These are phyloP conservation scores for Chrysosphaeria jannelii DNA, from an alignment of 2,329 filamentous ascomycete species.

Conservation along the genomic window DNA sequence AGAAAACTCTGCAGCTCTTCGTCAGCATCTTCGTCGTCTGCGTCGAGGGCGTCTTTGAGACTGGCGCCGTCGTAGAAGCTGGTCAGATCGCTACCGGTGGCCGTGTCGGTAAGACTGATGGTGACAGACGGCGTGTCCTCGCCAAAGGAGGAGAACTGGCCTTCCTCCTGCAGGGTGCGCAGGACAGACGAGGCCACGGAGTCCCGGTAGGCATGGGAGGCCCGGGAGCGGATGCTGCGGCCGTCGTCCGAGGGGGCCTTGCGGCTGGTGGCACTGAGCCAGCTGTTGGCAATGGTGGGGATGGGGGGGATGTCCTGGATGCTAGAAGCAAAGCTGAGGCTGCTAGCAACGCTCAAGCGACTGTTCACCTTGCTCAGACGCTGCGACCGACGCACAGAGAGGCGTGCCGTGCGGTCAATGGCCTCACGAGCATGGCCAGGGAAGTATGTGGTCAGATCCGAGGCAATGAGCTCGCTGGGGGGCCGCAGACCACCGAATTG, in stretches of 20 bases:
- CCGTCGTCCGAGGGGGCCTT: slow-evolving; percentile 15
- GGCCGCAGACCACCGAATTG: slow-evolving; percentile 79
- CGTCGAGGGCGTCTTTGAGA: slow-evolving; percentile 54
- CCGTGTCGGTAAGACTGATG: slow-evolving; percentile 50
- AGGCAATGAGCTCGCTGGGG: slow-evolving; percentile 89
- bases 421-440: slow-evolving; percentile 81
- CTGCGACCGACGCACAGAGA: slow-evolving; percentile 72
- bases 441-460: slow-evolving; percentile 89
- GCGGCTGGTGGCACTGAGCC: slow-evolving; percentile 37
- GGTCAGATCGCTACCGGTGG: slow-evolving; percentile 28
- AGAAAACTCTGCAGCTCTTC: slow-evolving; percentile 76
- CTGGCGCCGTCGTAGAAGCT: slow-evolving; percentile 76
- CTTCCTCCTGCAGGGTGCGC: slow-evolving; percentile 68
- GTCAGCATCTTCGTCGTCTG: slow-evolving; percentile 77
- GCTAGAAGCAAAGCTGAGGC: slow-evolving; percentile 73
- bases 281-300: slow-evolving; percentile 80
- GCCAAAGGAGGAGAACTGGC: slow-evolving; percentile 20
- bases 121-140: slow-evolving; percentile 41
- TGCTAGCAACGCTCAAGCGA: slow-evolving; percentile 79
- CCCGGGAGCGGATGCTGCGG: slow-evolving; percentile 10
- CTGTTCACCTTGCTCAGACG: slow-evolving; percentile 80
- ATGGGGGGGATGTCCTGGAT: slow-evolving; percentile 81
- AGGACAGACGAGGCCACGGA: slow-evolving; percentile 72
- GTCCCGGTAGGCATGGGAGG: slow-evolving; percentile 42
- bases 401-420: slow-evolving; percentile 79